Evolutionary conservation across 2,329 filamentous ascomycete species (phyloP).

Genomic region (Polytolypa hystricis): DNA sequence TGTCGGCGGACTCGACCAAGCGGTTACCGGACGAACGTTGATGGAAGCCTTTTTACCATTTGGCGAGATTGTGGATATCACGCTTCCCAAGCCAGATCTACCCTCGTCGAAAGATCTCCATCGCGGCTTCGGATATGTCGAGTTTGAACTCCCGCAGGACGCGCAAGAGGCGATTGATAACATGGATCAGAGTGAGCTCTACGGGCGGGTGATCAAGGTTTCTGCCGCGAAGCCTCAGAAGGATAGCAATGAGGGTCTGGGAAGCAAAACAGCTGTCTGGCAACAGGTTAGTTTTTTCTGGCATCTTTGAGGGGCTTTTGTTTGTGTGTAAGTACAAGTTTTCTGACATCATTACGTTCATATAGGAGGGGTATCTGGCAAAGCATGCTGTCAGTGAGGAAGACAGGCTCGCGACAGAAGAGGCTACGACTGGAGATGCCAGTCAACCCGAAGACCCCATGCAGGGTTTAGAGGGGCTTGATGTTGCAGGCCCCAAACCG

Average conservation of each 20-base stretch:
- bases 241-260: conserved; percentile 73
- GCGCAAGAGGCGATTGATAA: conserved; percentile 95
- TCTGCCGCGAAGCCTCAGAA: conserved; percentile 87
- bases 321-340: conserved; percentile 1
- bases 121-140: conserved; percentile 90
- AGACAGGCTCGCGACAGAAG: conserved; percentile 52
- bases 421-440: conserved; percentile 41
- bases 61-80: conserved; percentile 86
- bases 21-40: conserved; percentile 63
- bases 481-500: conserved; percentile 83
- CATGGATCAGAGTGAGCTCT: conserved; percentile 95
- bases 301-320: conserved; percentile 1
- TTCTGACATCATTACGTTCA: conserved; percentile 4
- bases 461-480: conserved; percentile 86
- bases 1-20: conserved; percentile 74
- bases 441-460: conserved; percentile 67
- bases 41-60: conserved; percentile 93
- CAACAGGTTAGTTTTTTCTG: conserved; percentile 68
- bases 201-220: conserved; percentile 83
- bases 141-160: conserved; percentile 77
- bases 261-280: conserved; percentile 91
- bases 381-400: conserved; percentile 78
- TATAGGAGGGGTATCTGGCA: conserved; percentile 83
- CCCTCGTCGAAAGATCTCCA: conserved; percentile 70
- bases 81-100: conserved; percentile 76